Evolutionary conservation across 495 filamentous ascomycete genomes (phyloP), one percentile per base, ranked within the genome.

Genomic region (Podospora comata): DNA sequence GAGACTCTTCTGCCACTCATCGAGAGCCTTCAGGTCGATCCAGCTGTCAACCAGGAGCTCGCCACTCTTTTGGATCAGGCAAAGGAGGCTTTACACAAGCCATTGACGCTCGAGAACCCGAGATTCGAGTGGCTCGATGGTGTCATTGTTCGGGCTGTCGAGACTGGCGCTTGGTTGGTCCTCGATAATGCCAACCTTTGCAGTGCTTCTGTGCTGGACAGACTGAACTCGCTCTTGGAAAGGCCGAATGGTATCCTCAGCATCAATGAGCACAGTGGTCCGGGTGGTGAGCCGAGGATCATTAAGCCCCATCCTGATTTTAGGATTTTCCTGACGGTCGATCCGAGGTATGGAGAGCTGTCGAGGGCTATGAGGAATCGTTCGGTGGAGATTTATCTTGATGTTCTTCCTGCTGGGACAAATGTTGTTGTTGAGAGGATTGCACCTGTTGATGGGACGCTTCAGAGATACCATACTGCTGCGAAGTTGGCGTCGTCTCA

Each of bases 111-210:
- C 23, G 86, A 91, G 27, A 83, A 82, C 67, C 92, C 93, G 66
- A 90, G 89, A 2, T 99, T 99, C 76, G 92, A 97, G 75, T 99
- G 96, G 96, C 87, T 95, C 3, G 96, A 98, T 75, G 94, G 96
- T 58, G 85, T 94, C 65, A 87, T 99, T 34, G 89, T 97, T 23
- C 86, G 92, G 68, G 94, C 96, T 61, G 82, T 98, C 9, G 87
- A 94, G 73, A 83, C 89, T 72, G 96, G 96, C 30, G 82, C 91
- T 57, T 99, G 96, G 96, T 82, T 99, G 60, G 88, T 98, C 28
- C 87, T 99, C 19, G 94, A 98, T 75, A 97, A 98, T 80, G 94
- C 96, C 62, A 99, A 99, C 73, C 83, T 98, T 18, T 99, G 96
- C 76, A 97, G 89, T 71, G 87, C 94, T 5, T 97, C 95, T 4